Percentiles rank a stretch among this genome's conserved stretches.
These are phyloP conservation scores for Pelagophyceae sp. DNA, from an alignment of 352 stramenopile species.

Conservation along the genomic window DNA sequence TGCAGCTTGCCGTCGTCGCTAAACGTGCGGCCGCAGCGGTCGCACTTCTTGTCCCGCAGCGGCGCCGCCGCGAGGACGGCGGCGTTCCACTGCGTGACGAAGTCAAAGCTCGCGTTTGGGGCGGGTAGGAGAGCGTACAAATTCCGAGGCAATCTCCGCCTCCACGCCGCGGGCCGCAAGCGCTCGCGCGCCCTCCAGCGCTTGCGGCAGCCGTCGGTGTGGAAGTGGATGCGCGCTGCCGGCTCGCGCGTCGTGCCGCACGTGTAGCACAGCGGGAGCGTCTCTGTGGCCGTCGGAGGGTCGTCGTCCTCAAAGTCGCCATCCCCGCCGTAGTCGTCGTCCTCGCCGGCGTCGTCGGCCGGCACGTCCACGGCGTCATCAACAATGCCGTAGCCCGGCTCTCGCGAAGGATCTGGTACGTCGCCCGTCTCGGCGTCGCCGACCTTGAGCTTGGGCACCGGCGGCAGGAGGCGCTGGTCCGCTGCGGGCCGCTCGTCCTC, in stretches of 20 bases:
- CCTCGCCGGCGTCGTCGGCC: not conserved
- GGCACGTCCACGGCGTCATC: not conserved
- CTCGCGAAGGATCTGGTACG: too few relatives aligned
- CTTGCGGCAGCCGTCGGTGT: not conserved
- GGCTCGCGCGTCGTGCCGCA: not conserved
- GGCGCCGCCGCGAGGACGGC: not conserved
- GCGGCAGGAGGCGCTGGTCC: not conserved
- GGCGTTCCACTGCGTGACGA: not conserved
- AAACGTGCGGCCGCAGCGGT: not conserved
- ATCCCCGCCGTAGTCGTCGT: not conserved
- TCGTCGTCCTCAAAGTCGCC: not conserved
- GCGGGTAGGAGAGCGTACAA: not conserved
- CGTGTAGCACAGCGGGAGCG: constrained; percentile 2
- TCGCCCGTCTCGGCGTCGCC: not conserved
- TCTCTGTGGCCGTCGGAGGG: not conserved
- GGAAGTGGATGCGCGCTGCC: not conserved
- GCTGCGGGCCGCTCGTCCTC: not conserved
- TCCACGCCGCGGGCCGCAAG: not conserved
- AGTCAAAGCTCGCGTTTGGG: not conserved
- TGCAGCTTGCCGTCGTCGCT: not conserved
- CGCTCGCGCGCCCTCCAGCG: not conserved
- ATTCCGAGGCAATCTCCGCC: not conserved
- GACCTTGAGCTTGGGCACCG: not conserved
- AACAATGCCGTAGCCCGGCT: too few relatives aligned
- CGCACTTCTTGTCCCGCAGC: not conserved